These are phyloP conservation scores for Myxozyma kluyveri DNA, from an alignment of 805 yeast species.

Conservation along the genomic window DNA sequence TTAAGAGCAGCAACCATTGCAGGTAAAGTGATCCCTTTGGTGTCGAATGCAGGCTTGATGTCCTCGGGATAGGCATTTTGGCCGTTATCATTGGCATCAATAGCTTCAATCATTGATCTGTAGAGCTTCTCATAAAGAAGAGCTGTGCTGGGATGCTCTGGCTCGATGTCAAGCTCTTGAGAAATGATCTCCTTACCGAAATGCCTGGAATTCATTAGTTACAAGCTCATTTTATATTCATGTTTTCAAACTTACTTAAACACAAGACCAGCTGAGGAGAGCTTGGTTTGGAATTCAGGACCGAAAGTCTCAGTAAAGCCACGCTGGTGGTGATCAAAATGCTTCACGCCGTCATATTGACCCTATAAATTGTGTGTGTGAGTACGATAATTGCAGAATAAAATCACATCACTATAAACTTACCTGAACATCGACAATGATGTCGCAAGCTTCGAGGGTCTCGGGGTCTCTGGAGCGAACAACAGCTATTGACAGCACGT, in stretches of 20 bases:
- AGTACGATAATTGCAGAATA: neutral
- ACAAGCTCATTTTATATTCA: too few relatives aligned
- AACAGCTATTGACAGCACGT: conserved; percentile 40
- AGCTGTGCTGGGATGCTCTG: conserved; percentile 48
- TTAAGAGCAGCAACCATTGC: conserved; percentile 74
- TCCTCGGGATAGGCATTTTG: conserved; percentile 64
- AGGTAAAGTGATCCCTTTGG: conserved; percentile 72
- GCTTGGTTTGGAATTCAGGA: conserved; percentile 61
- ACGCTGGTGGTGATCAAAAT: conserved; percentile 95
- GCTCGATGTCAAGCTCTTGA: conserved; percentile 46
- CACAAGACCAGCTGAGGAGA: conserved; percentile 90
- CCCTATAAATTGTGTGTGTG: conserved; percentile 43
- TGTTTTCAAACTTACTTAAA: conserved; percentile 60
- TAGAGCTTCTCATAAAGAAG: conserved; percentile 74
- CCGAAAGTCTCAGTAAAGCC: conserved; percentile 78
- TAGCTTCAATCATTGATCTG: conserved; percentile 79
- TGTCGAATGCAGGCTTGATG: conserved; percentile 62
- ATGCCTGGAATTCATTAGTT: conserved; percentile 31
- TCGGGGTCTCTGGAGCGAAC: conserved; percentile 81
- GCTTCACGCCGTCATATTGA: conserved; percentile 78
- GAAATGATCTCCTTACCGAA: conserved; percentile 45
- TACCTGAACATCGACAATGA: conserved; percentile 85
- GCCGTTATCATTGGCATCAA: conserved; percentile 97
- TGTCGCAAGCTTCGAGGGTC: conserved; percentile 82
- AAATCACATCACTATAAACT: neutral